A percentile compares a stretch with the other conserved stretches of the same genome.
phyloP scores from a whole-genome alignment of 257 asterid genomes.

The Solanum piurae region DNA sequence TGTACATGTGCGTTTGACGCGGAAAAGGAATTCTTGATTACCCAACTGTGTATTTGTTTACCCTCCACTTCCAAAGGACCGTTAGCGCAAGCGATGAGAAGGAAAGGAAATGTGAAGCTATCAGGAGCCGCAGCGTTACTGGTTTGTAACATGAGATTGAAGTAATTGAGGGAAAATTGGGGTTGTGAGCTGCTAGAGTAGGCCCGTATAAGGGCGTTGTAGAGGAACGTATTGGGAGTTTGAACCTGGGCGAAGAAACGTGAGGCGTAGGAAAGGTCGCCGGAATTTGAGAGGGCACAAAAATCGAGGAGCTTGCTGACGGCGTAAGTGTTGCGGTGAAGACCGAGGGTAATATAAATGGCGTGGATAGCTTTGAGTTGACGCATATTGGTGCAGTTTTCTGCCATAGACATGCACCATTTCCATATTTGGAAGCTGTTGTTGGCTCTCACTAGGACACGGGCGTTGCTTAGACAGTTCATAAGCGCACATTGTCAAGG shows the following conservation, averaged over 20 bases:
- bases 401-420: conserved; percentile 25
- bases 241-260: conserved; percentile 44
- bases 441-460: background rate
- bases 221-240: conserved; percentile 49
- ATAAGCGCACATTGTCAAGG: background rate
- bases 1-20: conserved; percentile 39
- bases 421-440: conserved; percentile 20
- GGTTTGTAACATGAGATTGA: conserved; percentile 13
- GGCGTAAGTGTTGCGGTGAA: conserved; percentile 31
- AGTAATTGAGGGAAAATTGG: conserved; percentile 27
- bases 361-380: conserved; percentile 64
- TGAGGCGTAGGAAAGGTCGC: conserved; percentile 44
- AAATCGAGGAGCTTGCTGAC: conserved; percentile 63
- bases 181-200: conserved; percentile 26
- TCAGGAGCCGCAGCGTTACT: conserved; percentile 28
- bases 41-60: conserved; percentile 34
- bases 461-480: background rate
- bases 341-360: conserved; percentile 49
- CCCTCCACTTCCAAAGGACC: conserved; percentile 32
- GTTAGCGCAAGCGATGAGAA: conserved; percentile 60
- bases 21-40: conserved; percentile 41
- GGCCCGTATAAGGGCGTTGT: conserved; percentile 65
- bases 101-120: conserved; percentile 57
- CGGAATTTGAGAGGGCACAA: conserved; percentile 30
- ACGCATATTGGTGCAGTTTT: conserved; percentile 32